These are phyloP conservation scores for Fraxinus floribunda DNA, from an alignment of 305 asterid species.

Conservation along the genomic window DNA sequence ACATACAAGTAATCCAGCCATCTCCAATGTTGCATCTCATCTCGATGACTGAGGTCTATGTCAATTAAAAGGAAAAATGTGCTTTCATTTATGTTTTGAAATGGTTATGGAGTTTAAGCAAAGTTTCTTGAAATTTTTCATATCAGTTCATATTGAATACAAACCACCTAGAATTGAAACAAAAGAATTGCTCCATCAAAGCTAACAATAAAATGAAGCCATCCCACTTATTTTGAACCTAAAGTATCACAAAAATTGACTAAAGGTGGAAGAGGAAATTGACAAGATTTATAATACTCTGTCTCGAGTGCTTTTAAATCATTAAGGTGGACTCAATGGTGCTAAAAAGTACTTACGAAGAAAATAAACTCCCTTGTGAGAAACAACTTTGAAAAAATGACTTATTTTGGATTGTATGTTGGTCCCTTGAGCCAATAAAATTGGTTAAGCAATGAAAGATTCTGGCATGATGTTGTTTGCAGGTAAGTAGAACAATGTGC, in stretches of 20 bases:
- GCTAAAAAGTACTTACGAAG: not conserved
- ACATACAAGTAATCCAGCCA: not conserved
- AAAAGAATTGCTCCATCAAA: not conserved
- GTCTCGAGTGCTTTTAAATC: not conserved
- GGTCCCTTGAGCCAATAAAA: not conserved
- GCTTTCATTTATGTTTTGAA: not conserved
- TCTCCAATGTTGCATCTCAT: not conserved
- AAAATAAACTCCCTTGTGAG: not conserved
- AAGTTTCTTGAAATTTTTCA: not conserved
- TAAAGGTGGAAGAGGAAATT: too few species aligned
- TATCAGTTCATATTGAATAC: not conserved
- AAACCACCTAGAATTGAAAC: not conserved
- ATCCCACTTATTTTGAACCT: not conserved
- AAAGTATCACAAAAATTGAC: not conserved
- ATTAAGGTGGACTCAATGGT: not conserved
- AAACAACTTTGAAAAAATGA: not conserved
- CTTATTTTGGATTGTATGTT: not conserved
- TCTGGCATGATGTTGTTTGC: not conserved
- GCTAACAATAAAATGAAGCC: not conserved
- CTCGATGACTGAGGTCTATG: not conserved
- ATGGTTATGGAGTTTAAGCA: not conserved
- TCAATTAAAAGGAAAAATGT: not conserved
- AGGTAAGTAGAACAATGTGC: too few species aligned
- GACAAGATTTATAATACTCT: not conserved
- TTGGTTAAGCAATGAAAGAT: not conserved